Base-by-base conservation (phyloP, 768 basidiomycete species). In the Inosperma sp. region DNA sequence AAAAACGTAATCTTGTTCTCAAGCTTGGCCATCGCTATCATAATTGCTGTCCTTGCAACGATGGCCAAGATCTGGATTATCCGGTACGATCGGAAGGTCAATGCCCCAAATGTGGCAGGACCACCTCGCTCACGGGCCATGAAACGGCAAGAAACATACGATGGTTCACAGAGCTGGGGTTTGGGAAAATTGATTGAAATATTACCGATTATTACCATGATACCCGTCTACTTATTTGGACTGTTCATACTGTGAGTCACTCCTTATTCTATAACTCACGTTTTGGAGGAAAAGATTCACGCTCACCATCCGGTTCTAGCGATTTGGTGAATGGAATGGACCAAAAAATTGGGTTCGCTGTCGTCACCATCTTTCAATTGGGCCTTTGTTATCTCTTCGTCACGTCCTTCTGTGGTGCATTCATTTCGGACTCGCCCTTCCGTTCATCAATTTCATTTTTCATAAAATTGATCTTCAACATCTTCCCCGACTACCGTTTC, bases 351-450 rank as follows among this genome's bases (percentile, higher is more conserved):
- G 42, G 3, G 4, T 17, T 9, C 21, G 4, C 21, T 5, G n/a
- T 43, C 21, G 16, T 7, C 26, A 3, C 1, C 26, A 12, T 43
- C 8, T 29, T 43, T 19, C n/a, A 9, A 8, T 5, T 29, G 13
- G 42, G 26, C 9, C 2, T 17, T 27, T 7, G 16, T 1, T 43
- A 17, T 7, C n/a, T 43, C 21, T 12, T 43, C 9, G 7, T 43
- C 7, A 19, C 16, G 16, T 43, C 42, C 42, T 43, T 43, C 42
- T 43, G 26, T 19, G 42, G 26, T 43, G 42, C 42, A 43, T 43
- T 43, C 13, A 43, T 29, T 13, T 2, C 3, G 17, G 42, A 43
- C 25, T 42, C 40, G 2, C 40, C 40, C 5, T 42, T 26, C 25
- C 23, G 40, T 7, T 42, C 40, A n/a, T 19, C 42, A 12, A 27